Evolutionary conservation across 225 moss, liverwort and hornwort genomes (phyloP).

Genomic region (Pseudoscleropodium purum): DNA sequence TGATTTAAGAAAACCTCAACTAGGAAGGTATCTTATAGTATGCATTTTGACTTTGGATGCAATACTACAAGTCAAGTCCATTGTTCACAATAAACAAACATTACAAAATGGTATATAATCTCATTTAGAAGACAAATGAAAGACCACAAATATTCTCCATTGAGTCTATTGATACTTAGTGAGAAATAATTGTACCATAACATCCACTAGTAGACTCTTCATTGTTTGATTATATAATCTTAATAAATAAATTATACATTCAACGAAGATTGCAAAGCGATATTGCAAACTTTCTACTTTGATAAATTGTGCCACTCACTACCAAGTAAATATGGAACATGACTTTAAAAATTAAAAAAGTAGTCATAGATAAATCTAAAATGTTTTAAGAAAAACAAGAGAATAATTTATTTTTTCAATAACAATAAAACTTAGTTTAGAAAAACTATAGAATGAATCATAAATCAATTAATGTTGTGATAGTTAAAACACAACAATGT

Average conservation of each 20-base stretch:
- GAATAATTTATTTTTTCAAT: not conserved
- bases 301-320: too few relatives aligned
- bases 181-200: not conserved
- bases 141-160: too few relatives aligned
- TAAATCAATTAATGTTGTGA: not conserved
- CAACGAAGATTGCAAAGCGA: not conserved
- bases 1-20: not conserved
- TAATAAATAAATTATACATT: not conserved
- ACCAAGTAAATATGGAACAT: too few relatives aligned
- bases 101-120: fast-evolving
- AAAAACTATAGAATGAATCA: not conserved
- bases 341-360: not conserved
- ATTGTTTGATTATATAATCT: too few relatives aligned
- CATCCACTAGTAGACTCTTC: too few relatives aligned
- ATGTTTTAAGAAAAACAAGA: too few relatives aligned
- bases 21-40: too few relatives aligned
- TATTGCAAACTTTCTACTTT: too few relatives aligned
- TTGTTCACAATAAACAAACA: not conserved
- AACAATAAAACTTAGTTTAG: too few relatives aligned
- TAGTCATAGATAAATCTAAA: not conserved
- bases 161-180: not conserved
- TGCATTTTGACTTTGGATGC: not conserved
- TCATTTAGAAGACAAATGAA: too few relatives aligned
- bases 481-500: not conserved
- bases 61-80: too few relatives aligned